Evolutionary conservation across 495 filamentous ascomycete species (phyloP).

Genomic region (Penicillium dipodomyicola): DNA sequence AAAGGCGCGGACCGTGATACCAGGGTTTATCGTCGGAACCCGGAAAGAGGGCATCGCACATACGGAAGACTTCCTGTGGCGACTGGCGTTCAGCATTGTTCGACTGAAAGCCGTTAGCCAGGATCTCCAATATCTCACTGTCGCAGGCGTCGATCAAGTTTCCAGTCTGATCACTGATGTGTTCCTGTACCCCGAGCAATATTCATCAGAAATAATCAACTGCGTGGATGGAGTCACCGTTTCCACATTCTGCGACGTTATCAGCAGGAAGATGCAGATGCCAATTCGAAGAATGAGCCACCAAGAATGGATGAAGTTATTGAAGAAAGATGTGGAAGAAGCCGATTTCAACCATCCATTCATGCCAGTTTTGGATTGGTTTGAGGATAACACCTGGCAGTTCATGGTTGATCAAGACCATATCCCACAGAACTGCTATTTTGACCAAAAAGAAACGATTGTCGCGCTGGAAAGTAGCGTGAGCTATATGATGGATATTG

Average conservation of each 20-base stretch:
- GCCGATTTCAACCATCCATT: constrained; percentile 10
- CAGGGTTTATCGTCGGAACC: no score
- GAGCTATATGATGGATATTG: neutral
- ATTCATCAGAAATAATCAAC: neutral
- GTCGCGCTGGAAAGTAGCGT: neutral
- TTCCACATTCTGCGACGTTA: neutral
- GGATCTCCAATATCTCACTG: constrained; percentile 2
- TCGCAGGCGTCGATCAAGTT: constrained; percentile 15
- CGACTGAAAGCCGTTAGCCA: constrained; percentile 21
- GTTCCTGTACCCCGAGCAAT: neutral
- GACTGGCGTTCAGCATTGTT: constrained; percentile 19
- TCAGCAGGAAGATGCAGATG: neutral
- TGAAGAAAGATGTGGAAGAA: constrained; percentile 3
- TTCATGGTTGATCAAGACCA: constrained; percentile 1
- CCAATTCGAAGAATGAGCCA: constrained; percentile 4
- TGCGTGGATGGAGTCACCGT: neutral
- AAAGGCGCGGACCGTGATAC: no score
- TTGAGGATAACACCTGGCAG: constrained; percentile 12
- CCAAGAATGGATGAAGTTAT: constrained; percentile 6
- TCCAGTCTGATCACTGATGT: neutral
- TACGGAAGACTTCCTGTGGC: no score
- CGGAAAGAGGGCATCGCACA: no score
- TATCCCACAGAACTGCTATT: neutral
- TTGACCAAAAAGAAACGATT: neutral
- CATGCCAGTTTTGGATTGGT: constrained; percentile 16